A percentile compares a stretch with the other conserved stretches of the same genome.
Conservation (phyloP, 441 rosid genomes). For the Bruguiera hainesii region DNA sequence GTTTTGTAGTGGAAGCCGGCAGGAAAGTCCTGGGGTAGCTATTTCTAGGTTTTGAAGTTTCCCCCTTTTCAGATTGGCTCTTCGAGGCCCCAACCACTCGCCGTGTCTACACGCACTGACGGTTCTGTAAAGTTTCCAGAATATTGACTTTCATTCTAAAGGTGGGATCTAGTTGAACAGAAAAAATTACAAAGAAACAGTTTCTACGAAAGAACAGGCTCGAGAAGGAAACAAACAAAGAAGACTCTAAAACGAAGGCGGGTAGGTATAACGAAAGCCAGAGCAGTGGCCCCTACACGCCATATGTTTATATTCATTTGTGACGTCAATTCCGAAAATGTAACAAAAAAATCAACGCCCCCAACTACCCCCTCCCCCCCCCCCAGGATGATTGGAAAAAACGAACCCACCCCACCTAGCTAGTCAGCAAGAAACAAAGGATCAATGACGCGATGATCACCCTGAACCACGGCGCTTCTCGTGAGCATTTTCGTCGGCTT, state of each 20-base stretch:
- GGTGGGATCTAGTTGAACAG: background rate
- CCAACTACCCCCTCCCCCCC: background rate
- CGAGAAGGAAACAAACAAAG: background rate
- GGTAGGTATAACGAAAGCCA: background rate
- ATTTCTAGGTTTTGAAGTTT: background rate
- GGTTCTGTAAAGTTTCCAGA: background rate
- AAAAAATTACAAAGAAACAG: background rate
- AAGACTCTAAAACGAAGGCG: background rate
- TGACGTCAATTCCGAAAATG: background rate
- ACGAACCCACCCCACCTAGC: background rate
- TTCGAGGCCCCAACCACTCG: background rate
- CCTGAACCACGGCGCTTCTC: too few relatives aligned
- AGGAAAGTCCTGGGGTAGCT: background rate
- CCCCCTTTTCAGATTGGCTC: background rate
- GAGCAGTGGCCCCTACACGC: background rate
- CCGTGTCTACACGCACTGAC: conserved; percentile 12
- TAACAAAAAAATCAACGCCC: background rate
- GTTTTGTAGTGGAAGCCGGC: background rate
- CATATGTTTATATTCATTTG: background rate
- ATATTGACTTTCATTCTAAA: background rate
- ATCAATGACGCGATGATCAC: too few relatives aligned
- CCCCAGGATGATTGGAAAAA: background rate
- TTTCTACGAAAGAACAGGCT: background rate
- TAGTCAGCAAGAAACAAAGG: background rate
- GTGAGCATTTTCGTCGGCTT: too few relatives aligned